Evolutionary conservation across 2,329 filamentous ascomycete species (phyloP), one percentile per base, ranked within the genome.

Genomic region (Coniochaeta sp.): DNA sequence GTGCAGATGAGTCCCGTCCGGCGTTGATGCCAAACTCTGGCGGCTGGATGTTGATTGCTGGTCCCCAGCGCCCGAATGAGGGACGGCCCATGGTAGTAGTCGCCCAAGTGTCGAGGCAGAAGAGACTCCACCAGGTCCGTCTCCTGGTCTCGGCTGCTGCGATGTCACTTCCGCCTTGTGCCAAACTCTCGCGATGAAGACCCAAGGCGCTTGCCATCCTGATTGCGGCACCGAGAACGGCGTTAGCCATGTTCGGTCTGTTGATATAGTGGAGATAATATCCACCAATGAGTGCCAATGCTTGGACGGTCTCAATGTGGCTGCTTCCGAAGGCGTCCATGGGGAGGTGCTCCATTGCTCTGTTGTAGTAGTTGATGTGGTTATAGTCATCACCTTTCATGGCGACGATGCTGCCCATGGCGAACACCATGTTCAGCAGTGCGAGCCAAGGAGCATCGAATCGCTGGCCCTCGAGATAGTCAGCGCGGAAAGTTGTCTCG

Each of bases 231-330:
- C 89, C 89, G 67, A 89, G 82, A 10, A 91, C 78, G 26, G 87
- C 85, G 69, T 90, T 89, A 17, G 88, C 89, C 77, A 91, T 88
- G 68, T 91, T 91, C 1, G 89, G 89, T 22, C 88, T 81, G 73
- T 90, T 90, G 66, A 89, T 84, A 68, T 91, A 91, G 71, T 91
- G 89, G 60, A 91, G 82, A 69, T 92, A 92, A 74, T 86, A 89
- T 30, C 89, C 89, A 44, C 88, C 88, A 66, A 91, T 85, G 28
- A 92, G 78, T 2, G 85, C 84, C 17, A 91, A 73, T 1, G 89
- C 86, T 69, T 92, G 89, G 2, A 91, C 79, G 0, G 84, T 88
- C 70, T 91, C 88, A n/a, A 91, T 76, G 65, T 88, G 85, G 52
- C 87, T 86, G 65, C 85, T 88, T 2, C 87, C 87, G 58, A 90